Percentiles rank a stretch among this genome's conserved stretches.
Evolutionary conservation across 441 rosid species (phyloP).

Genomic region (Hura crepitans): DNA sequence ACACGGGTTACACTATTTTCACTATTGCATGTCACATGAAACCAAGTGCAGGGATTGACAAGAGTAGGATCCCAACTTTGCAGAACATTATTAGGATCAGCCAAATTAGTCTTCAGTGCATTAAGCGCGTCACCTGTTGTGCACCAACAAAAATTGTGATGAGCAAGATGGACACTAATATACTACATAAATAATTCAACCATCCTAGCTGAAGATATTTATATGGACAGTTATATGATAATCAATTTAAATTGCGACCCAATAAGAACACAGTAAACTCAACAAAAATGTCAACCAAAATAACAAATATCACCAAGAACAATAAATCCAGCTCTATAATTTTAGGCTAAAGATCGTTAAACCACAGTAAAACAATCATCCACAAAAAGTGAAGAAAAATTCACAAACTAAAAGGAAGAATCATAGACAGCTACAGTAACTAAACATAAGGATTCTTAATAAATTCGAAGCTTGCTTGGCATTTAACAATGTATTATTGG

Average conservation of each 20-base stretch:
- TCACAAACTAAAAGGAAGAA: background rate
- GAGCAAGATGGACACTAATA: background rate
- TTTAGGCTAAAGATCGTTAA: background rate
- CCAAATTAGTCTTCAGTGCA: constrained; percentile 23
- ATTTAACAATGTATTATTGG: background rate
- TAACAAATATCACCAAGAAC: background rate
- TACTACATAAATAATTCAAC: background rate
- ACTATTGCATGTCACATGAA: constrained; percentile 64
- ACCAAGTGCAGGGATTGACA: constrained; percentile 76
- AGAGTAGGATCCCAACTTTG: constrained; percentile 76
- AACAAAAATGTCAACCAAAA: background rate
- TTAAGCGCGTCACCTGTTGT: constrained; percentile 34
- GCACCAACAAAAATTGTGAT: background rate
- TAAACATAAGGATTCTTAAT: background rate
- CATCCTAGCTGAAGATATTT: background rate
- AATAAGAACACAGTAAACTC: background rate
- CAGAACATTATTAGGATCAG: constrained; percentile 37
- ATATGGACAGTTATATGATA: background rate
- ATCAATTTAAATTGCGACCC: background rate
- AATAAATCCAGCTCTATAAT: background rate
- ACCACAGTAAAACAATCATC: background rate
- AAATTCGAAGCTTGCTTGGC: background rate
- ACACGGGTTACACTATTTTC: constrained; percentile 58
- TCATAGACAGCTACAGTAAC: background rate
- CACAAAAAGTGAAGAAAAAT: background rate